Conservation (phyloP, 202 grass and related monocot species). For the Zoysia matrella region DNA sequence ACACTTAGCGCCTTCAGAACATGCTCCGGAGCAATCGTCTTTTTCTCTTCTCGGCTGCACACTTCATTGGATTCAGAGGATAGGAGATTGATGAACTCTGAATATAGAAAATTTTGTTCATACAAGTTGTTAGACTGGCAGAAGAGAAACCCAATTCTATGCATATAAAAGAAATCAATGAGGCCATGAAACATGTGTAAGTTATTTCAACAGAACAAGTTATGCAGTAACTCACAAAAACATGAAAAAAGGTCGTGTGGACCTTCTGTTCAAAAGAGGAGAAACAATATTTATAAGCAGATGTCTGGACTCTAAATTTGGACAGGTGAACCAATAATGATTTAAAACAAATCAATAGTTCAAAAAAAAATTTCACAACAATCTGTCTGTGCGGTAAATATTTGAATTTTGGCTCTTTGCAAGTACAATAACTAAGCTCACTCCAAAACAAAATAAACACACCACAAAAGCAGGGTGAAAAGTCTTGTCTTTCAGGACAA, state of each 20-base stretch:
- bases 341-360: slow-evolving; percentile 15
- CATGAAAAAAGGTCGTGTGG: background rate
- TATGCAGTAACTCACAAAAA: background rate
- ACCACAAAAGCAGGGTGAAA: background rate
- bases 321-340: background rate
- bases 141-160: background rate
- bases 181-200: background rate
- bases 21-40: slow-evolving; percentile 49
- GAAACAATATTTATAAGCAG: background rate
- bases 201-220: background rate
- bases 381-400: background rate
- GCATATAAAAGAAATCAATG: background rate
- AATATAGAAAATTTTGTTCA: slow-evolving; percentile 31
- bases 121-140: slow-evolving; percentile 28
- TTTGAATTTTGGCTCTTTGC: slow-evolving; percentile 22
- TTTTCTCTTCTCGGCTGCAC: no score
- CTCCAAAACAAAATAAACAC: background rate
- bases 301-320: background rate
- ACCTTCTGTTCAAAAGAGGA: background rate
- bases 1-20: slow-evolving; percentile 94
- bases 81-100: slow-evolving; percentile 73
- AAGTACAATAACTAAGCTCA: background rate
- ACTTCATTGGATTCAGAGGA: no score
- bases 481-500: background rate
- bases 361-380: background rate